phyloP scores from a whole-genome alignment of 768 basidiomycete genomes.

The Pholiota molesta region DNA sequence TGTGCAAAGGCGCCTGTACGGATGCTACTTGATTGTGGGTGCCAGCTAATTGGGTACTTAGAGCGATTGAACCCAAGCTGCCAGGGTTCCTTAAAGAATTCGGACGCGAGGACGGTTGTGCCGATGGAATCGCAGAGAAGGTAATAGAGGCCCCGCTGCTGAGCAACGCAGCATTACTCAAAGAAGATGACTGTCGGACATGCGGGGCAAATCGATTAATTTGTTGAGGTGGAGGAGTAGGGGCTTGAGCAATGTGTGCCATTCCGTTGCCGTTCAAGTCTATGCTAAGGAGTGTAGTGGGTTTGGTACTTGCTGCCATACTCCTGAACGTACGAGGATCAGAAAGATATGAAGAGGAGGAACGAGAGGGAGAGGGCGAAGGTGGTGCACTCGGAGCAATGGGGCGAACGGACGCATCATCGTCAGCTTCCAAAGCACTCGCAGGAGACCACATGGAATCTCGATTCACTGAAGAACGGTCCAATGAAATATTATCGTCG shows the following conservation, averaged over 20 bases:
- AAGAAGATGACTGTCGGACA: slow-evolving; percentile 61
- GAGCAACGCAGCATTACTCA: slow-evolving; percentile 47
- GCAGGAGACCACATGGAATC: slow-evolving; percentile 83
- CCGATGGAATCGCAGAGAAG: slow-evolving; percentile 65
- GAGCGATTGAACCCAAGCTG: slow-evolving; percentile 29
- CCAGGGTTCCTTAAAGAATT: slow-evolving; percentile 32
- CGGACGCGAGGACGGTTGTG: slow-evolving; percentile 45
- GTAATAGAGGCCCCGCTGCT: slow-evolving; percentile 64
- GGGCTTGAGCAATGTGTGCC: slow-evolving; percentile 90
- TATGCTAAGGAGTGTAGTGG: slow-evolving; percentile 90
- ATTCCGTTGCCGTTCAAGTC: slow-evolving; percentile 81
- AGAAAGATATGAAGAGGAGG: slow-evolving; percentile 83
- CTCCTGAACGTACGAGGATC: slow-evolving; percentile 82
- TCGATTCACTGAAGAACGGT: slow-evolving; percentile 62
- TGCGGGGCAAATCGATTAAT: slow-evolving; percentile 59
- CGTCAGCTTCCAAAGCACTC: slow-evolving; percentile 83
- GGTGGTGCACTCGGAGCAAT: slow-evolving; percentile 87
- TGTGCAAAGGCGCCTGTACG: slow-evolving; percentile 86
- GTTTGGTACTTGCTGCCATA: slow-evolving; percentile 89
- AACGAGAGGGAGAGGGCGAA: slow-evolving; percentile 84
- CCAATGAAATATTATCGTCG: slow-evolving; percentile 51
- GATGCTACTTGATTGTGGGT: slow-evolving; percentile 29
- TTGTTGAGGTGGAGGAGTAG: slow-evolving; percentile 56
- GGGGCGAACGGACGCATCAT: slow-evolving; percentile 91
- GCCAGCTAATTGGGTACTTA: slow-evolving; percentile 29